Percentiles rank a stretch among this genome's conserved stretches.
phyloP scores from a whole-genome alignment of 768 basidiomycete species.

The Lactarius sanguifluus region DNA sequence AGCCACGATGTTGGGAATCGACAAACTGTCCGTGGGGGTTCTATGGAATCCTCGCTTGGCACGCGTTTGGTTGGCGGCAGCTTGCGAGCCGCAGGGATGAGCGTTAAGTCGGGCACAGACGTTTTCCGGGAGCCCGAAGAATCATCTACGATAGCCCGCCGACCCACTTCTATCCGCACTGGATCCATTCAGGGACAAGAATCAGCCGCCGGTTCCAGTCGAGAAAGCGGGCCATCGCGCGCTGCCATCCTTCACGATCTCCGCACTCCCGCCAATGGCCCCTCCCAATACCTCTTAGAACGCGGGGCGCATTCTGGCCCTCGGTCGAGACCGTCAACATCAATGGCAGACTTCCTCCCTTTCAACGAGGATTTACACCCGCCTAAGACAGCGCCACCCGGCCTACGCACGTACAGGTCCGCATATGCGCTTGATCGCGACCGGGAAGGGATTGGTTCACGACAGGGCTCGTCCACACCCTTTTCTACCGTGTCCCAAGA shows the following conservation, averaged over 20 bases:
- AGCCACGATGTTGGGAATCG: conserved; percentile 42
- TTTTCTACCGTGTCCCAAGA: conserved; percentile 24
- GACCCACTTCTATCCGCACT: conserved; percentile 6
- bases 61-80: conserved; percentile 67
- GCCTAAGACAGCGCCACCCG: conserved; percentile 42
- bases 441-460: conserved; percentile 26
- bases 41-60: conserved; percentile 65
- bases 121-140: conserved; percentile 34
- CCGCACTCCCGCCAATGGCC: conserved; percentile 30
- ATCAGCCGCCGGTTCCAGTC: conserved; percentile 10
- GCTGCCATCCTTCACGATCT: conserved; percentile 18
- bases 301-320: conserved; percentile 27
- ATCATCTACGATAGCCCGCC: conserved; percentile 6
- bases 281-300: conserved; percentile 12
- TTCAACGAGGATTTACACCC: conserved; percentile 33
- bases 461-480: conserved; percentile 21
- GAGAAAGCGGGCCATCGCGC: conserved; percentile 16
- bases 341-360: conserved; percentile 37
- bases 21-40: conserved; percentile 62
- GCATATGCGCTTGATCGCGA: conserved; percentile 39
- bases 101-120: conserved; percentile 39
- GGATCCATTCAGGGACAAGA: conserved; percentile 2
- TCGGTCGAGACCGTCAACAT: conserved; percentile 34
- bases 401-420: conserved; percentile 44
- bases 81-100: conserved; percentile 68